phyloP scores from a whole-genome alignment of 2,329 filamentous ascomycete genomes.

The Alternaria sp. region DNA sequence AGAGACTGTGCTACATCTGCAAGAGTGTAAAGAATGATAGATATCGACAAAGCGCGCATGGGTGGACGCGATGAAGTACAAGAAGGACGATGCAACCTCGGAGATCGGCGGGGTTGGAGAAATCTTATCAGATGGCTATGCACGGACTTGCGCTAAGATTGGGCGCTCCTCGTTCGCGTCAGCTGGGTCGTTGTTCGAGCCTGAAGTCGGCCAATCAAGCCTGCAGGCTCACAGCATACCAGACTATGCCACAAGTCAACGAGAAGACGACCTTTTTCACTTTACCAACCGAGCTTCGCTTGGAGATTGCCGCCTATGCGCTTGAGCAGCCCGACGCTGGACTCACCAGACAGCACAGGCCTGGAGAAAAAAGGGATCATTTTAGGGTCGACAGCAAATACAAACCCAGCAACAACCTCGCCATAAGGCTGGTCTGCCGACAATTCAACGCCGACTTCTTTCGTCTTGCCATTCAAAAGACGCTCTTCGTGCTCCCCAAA shows the following conservation, averaged over 20 bases:
- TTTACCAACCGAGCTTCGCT: slow-evolving; percentile 49
- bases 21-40: slow-evolving; percentile 12
- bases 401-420: slow-evolving; percentile 33
- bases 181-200: background rate
- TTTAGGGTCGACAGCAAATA: background rate
- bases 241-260: slow-evolving; percentile 1
- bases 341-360: slow-evolving; percentile 24
- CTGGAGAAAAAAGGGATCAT: background rate
- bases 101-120: slow-evolving; percentile 23
- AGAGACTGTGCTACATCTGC: slow-evolving; percentile 23
- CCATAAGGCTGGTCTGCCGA: slow-evolving; percentile 49
- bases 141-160: slow-evolving; percentile 9
- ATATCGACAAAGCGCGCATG: slow-evolving; percentile 27
- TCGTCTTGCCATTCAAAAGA: slow-evolving; percentile 45
- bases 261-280: slow-evolving; percentile 25
- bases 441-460: slow-evolving; percentile 49
- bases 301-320: slow-evolving; percentile 41
- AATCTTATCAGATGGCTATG: slow-evolving; percentile 35
- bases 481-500: slow-evolving; percentile 45
- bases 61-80: slow-evolving; percentile 16
- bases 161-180: background rate
- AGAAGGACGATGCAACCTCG: slow-evolving; percentile 16
- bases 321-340: slow-evolving; percentile 34
- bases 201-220: background rate
- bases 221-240: background rate